Conservation (phyloP, 306 rosid species). For the Inga oerstediana region DNA sequence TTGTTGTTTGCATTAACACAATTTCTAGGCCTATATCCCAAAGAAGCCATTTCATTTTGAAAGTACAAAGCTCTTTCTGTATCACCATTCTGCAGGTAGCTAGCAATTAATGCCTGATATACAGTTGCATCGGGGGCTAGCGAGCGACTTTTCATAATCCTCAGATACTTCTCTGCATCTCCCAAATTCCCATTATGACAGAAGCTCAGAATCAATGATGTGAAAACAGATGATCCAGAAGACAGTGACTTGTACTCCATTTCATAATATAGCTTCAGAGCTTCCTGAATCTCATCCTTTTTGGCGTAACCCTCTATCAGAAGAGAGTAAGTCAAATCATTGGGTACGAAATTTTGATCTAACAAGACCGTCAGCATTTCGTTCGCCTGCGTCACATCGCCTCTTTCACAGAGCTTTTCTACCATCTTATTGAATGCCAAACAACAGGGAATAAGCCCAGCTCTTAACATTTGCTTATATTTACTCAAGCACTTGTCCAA, state of each 20-base stretch:
- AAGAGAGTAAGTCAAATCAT: constrained; percentile 54
- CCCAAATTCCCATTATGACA: constrained; percentile 57
- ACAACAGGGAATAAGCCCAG: constrained; percentile 67
- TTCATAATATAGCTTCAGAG: constrained; percentile 75
- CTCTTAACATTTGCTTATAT: constrained; percentile 61
- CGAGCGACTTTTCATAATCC: constrained; percentile 61
- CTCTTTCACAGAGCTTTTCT: constrained; percentile 55
- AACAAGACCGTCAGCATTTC: constrained; percentile 53
- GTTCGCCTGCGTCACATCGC: constrained; percentile 56
- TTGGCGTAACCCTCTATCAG: constrained; percentile 60
- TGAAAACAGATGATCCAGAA: constrained; percentile 61
- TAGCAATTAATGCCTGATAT: constrained; percentile 48
- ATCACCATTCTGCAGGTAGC: constrained; percentile 49
- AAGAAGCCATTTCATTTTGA: constrained; percentile 48
- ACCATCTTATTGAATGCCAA: constrained; percentile 60
- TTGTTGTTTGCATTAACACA: constrained; percentile 6
- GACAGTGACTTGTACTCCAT: constrained; percentile 59
- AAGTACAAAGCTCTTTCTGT: constrained; percentile 42
- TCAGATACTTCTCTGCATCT: constrained; percentile 66
- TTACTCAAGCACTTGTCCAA: constrained; percentile 48
- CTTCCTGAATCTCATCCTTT: constrained; percentile 48
- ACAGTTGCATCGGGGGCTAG: constrained; percentile 39
- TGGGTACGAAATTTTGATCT: constrained; percentile 68
- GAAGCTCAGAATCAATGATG: constrained; percentile 50
- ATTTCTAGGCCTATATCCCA: constrained; percentile 28